Percentiles rank a stretch among this genome's conserved stretches.
phyloP scores from a whole-genome alignment of 768 basidiomycete species.

The Boletus vinaceobasis region DNA sequence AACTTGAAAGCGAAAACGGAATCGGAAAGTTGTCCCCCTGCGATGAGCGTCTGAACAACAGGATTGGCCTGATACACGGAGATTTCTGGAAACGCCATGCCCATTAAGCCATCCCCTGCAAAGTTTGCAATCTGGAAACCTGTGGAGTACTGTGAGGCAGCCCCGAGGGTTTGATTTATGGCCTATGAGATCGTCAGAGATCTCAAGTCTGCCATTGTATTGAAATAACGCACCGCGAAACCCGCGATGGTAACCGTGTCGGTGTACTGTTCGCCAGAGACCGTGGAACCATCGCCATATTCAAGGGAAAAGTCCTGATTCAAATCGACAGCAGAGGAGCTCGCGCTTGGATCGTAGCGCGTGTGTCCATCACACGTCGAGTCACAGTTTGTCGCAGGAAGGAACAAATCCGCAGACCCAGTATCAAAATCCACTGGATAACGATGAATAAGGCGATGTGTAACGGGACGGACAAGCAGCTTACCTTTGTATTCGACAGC shows the following conservation, averaged over 20 bases:
- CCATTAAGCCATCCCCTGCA: constrained; percentile 34
- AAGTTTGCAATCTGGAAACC: constrained; percentile 11
- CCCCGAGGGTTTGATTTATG: constrained; percentile 21
- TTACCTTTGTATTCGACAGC: constrained; percentile 17
- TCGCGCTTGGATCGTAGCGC: constrained; percentile 34
- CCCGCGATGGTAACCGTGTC: constrained; percentile 41
- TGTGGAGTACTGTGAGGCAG: constrained; percentile 17
- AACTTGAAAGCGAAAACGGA: constrained; percentile 40
- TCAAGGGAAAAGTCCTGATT: constrained; percentile 30
- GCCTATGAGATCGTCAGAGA: constrained; percentile 20
- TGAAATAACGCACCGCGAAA: constrained; percentile 10
- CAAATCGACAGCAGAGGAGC: constrained; percentile 28
- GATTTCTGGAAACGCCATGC: constrained; percentile 42
- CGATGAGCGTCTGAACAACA: constrained; percentile 42
- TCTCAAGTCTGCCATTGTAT: neutral
- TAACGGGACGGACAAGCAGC: neutral
- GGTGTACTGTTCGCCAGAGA: constrained; percentile 36
- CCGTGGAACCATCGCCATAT: constrained; percentile 44
- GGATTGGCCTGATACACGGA: constrained; percentile 35
- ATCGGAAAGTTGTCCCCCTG: constrained; percentile 32
- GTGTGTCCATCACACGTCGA: constrained; percentile 34
- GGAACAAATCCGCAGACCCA: constrained; percentile 33
- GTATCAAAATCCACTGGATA: constrained; percentile 33
- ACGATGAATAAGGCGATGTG: neutral
- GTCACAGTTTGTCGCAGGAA: constrained; percentile 28